Evolutionary conservation across 2,329 filamentous ascomycete genomes (phyloP).

Genomic region (Monilinia fructicola): DNA sequence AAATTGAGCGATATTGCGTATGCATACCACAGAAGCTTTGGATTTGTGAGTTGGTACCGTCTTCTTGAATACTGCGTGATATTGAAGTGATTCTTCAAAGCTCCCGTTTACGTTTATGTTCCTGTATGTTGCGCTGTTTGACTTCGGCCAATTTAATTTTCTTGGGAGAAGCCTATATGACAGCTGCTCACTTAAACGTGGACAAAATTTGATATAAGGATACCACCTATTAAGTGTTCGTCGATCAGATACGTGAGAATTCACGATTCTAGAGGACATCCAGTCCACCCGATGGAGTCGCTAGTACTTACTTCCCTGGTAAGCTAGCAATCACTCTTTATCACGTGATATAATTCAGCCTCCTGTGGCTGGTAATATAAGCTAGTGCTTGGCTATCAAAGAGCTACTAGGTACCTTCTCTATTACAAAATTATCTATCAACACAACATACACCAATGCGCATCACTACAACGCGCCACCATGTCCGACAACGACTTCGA

Average conservation of each 20-base stretch:
- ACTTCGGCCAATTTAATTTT: background rate
- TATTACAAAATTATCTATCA: conserved; percentile 19
- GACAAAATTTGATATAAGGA: background rate
- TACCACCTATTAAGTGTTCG: background rate
- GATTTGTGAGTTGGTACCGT: conserved; percentile 13
- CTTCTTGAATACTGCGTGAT: conserved; percentile 5
- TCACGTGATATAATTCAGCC: conserved; percentile 8
- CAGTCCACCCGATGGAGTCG: background rate
- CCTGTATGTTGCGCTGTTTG: background rate
- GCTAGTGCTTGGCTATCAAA: conserved; percentile 23
- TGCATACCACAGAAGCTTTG: background rate
- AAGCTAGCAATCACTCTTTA: accelerated
- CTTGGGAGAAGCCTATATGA: background rate
- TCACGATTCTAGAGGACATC: background rate
- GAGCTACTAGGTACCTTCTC: conserved; percentile 5
- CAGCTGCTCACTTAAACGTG: background rate
- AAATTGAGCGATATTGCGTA: conserved; percentile 20
- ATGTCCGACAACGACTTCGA: conserved; percentile 85
- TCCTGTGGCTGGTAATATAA: conserved; percentile 12
- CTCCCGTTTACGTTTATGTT: conserved; percentile 6
- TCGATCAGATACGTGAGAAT: background rate
- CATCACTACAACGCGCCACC: conserved; percentile 24
- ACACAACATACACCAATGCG: conserved; percentile 20
- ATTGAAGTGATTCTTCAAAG: background rate
- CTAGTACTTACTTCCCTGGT: no score